These are phyloP conservation scores for Herpetomonas samuelpessoai DNA, from an alignment of 208 protist species.

Conservation along the genomic window DNA sequence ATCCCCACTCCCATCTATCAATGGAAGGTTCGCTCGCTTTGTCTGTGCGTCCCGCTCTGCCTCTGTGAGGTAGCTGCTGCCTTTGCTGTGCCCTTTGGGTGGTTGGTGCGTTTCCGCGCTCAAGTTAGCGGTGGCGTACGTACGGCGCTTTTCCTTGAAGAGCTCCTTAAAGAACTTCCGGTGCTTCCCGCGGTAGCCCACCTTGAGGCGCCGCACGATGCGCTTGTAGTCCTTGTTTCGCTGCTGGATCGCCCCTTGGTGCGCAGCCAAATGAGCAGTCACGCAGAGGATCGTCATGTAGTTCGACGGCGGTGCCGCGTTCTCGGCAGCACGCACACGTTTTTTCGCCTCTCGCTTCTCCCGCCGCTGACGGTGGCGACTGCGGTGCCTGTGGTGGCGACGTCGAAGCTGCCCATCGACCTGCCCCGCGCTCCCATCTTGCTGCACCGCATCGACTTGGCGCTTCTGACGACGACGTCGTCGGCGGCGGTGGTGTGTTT, in stretches of 20 bases:
- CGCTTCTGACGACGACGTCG: too few species aligned
- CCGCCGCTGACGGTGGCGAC: too few species aligned
- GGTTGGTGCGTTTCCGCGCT: neutral
- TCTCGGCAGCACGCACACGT: too few species aligned
- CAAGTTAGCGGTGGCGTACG: neutral
- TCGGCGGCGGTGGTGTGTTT: too few species aligned
- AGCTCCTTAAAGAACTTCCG: constrained; percentile 30
- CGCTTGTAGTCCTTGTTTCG: constrained; percentile 84
- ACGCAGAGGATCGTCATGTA: constrained; percentile 85
- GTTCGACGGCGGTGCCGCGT: constrained; percentile 11
- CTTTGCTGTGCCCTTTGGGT: neutral
- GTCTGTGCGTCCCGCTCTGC: neutral
- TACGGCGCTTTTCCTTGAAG: neutral
- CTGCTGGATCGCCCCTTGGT: constrained; percentile 65
- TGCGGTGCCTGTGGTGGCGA: too few species aligned
- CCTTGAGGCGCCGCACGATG: constrained; percentile 56
- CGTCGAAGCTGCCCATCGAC: too few species aligned
- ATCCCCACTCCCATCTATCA: neutral
- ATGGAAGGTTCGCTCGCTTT: neutral
- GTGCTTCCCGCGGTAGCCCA: constrained; percentile 42
- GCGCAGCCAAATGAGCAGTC: constrained; percentile 88
- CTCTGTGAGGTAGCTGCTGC: too few species aligned
- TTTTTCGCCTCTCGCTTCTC: too few species aligned
- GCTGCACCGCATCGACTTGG: too few species aligned
- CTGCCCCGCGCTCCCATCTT: too few species aligned